Evolutionary conservation across 2,329 filamentous ascomycete genomes (phyloP), one percentile per base, ranked within the genome.

Genomic region (Arachnopeziza araneosa): DNA sequence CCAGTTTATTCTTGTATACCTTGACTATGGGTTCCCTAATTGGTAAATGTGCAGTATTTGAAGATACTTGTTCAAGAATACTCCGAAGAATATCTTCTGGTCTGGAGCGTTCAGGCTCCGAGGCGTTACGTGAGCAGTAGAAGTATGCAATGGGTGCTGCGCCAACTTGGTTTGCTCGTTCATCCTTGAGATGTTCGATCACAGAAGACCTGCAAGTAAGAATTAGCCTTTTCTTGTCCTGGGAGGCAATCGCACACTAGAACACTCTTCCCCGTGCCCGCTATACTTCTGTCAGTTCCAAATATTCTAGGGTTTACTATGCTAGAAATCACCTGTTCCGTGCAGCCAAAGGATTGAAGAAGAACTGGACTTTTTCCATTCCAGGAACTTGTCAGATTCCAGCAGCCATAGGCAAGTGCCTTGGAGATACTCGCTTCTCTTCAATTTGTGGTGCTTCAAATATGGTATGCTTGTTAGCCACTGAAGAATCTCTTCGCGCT

Each of bases 291-390:
- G n/a, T n/a, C n/a, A n/a, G n/a, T n/a, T n/a, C n/a, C n/a, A n/a
- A n/a, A n/a, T n/a, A n/a, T n/a, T n/a, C n/a, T n/a, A n/a, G n/a
- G n/a, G n/a, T n/a, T n/a, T n/a, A n/a, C n/a, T n/a, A n/a, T n/a
- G n/a, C n/a, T n/a, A n/a, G n/a, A n/a, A n/a, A n/a, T n/a, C n/a
- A n/a, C n/a, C n/a, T n/a, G n/a, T 72, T 7, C 72, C 70, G 64
- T 71, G 68, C 7, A 74, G 68, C 72, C 68, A 74, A 24, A 75
- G 56, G 14, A 75, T 69, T 1, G 70, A 71, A 2, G 69, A 74
- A 19, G 56, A 60, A 59, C 69, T 71, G 12, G 66, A 61, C 26
- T 67, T 63, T 51, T 66, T 65, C 71, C 69, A 73, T 50, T 68
- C 55, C 21, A 58, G 57, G 53, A 71, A 73, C 17, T 60, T 59